A percentile compares a stretch with the other conserved stretches of the same genome.
These are phyloP conservation scores for Suillus decipiens DNA, from an alignment of 768 basidiomycete genomes.

Conservation along the genomic window DNA sequence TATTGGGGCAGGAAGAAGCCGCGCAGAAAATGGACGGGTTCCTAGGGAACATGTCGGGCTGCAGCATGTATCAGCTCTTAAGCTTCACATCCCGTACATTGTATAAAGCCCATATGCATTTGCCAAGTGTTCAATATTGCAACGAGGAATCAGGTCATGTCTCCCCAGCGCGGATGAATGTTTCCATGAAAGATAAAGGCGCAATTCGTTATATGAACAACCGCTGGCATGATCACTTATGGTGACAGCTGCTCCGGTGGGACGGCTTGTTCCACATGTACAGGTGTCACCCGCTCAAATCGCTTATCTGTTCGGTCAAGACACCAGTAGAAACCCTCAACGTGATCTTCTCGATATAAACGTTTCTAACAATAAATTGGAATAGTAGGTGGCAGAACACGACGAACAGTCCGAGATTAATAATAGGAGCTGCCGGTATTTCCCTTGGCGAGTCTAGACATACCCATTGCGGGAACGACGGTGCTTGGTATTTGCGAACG, in stretches of 20 bases:
- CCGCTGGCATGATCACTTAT: too few relatives aligned
- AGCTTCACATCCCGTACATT: constrained; percentile 89
- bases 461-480: not conserved
- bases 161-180: constrained; percentile 71
- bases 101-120: constrained; percentile 85
- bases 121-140: constrained; percentile 78
- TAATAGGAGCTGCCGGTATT: not conserved
- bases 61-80: too few relatives aligned
- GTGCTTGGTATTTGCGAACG: not conserved
- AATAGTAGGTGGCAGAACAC: not conserved
- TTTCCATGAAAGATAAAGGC: too few relatives aligned
- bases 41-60: too few relatives aligned
- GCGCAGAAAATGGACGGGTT: too few relatives aligned
- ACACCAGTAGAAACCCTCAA: not conserved
- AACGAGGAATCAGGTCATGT: constrained; percentile 59
- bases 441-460: not conserved
- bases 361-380: not conserved
- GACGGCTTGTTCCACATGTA: too few relatives aligned
- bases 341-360: not conserved
- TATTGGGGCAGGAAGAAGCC: too few relatives aligned
- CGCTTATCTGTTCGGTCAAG: too few relatives aligned
- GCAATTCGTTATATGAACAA: too few relatives aligned
- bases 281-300: too few relatives aligned
- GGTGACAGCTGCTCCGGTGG: too few relatives aligned
- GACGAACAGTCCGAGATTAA: not conserved